Evolutionary conservation across 2,329 filamentous ascomycete genomes (phyloP).

Genomic region (Ambrosiella xylebori): DNA sequence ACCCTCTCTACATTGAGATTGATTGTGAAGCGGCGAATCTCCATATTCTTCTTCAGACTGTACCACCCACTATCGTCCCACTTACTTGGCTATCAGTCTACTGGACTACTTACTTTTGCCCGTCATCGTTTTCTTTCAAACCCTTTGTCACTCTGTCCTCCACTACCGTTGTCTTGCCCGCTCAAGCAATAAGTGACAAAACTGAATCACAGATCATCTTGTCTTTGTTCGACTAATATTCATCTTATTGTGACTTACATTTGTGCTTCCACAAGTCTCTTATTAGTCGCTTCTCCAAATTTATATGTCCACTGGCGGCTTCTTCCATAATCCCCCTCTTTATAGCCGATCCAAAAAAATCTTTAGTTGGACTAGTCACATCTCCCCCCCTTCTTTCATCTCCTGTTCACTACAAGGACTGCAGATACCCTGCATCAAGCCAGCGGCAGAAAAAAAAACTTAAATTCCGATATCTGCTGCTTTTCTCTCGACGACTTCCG

Average conservation of each 20-base stretch:
- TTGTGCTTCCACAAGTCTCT: neutral
- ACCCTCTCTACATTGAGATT: neutral
- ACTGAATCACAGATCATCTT: neutral
- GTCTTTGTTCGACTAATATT: neutral
- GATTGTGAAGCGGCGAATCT: neutral
- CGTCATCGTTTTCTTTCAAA: neutral
- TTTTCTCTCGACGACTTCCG: neutral
- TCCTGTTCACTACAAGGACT: neutral
- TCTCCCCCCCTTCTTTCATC: neutral
- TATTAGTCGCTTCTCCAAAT: neutral
- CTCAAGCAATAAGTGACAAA: neutral
- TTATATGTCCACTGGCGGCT: neutral
- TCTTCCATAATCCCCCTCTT: conserved; percentile 2
- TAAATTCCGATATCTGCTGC: neutral
- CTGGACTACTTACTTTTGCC: neutral
- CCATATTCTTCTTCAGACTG: neutral
- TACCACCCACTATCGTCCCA: neutral
- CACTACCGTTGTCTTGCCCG: neutral
- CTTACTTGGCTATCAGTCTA: neutral
- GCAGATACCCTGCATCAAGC: neutral
- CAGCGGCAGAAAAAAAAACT: neutral
- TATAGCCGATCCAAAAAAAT: neutral
- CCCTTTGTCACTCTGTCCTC: neutral
- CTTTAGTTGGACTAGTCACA: neutral
- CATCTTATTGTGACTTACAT: neutral